Conservation (phyloP, 345 rosid genomes). For the Hibiscus tridactylites region DNA sequence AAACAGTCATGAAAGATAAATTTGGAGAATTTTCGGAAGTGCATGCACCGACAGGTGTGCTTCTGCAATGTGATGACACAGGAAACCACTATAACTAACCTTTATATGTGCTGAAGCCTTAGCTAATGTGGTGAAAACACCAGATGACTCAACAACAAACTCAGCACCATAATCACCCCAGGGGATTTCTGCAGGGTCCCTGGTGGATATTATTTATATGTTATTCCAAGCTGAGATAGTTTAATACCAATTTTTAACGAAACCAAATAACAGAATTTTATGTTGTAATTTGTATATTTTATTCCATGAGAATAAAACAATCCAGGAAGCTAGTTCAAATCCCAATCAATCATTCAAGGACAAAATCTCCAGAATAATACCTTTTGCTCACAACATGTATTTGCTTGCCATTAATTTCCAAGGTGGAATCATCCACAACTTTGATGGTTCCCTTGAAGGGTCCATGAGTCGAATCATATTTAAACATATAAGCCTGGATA, state of each 20-base stretch:
- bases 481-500: slow-evolving; percentile 91
- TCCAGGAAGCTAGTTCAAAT: background rate
- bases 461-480: slow-evolving; percentile 98
- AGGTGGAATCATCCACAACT: slow-evolving; percentile 71
- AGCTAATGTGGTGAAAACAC: slow-evolving; percentile 75
- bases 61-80: background rate
- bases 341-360: background rate
- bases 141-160: slow-evolving; percentile 93
- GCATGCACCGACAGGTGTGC: background rate
- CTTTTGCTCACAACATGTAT: slow-evolving; percentile 68
- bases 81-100: slow-evolving; percentile 27
- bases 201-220: slow-evolving; percentile 19
- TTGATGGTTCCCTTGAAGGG: slow-evolving; percentile 58
- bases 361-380: slow-evolving; percentile 28
- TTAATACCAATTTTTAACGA: background rate
- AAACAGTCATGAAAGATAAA: slow-evolving; percentile 2
- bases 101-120: slow-evolving; percentile 85
- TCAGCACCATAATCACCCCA: slow-evolving; percentile 95
- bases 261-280: background rate
- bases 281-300: background rate
- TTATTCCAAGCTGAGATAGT: slow-evolving; percentile 3
- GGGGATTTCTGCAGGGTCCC: slow-evolving; percentile 94
- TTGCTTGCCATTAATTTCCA: slow-evolving; percentile 85
- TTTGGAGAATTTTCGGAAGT: background rate
- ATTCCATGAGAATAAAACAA: background rate